phyloP scores from a whole-genome alignment of 2,329 filamentous ascomycete species.

The Fonsecaea erecta region DNA sequence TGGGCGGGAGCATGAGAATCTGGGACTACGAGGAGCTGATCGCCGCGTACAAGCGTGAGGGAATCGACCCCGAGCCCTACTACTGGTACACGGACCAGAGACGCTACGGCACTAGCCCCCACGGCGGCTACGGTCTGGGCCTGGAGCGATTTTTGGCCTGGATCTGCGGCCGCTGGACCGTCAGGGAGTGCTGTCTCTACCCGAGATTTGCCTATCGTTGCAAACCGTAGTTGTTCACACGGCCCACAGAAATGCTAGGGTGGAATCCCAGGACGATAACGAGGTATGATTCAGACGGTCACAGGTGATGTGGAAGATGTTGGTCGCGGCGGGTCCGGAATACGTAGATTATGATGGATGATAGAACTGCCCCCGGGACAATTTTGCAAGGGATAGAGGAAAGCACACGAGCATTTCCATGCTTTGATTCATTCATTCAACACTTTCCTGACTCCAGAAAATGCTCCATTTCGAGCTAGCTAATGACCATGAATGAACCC shows the following conservation, averaged over 20 bases:
- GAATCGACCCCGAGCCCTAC: constrained; percentile 81
- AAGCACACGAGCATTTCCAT: constrained; percentile 3
- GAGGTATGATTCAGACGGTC: not conserved
- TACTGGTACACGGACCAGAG: constrained; percentile 99
- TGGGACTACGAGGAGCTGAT: constrained; percentile 87
- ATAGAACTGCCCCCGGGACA: not conserved
- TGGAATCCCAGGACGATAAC: not conserved
- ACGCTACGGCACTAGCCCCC: constrained; percentile 89
- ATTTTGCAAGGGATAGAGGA: not conserved
- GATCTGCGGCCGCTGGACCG: constrained; percentile 69
- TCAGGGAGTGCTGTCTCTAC: constrained; percentile 62
- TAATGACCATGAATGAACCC: not conserved
- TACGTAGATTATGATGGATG: not conserved
- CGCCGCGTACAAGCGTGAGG: constrained; percentile 83
- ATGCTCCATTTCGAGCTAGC: not conserved
- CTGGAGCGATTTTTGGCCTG: constrained; percentile 78
- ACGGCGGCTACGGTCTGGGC: constrained; percentile 91
- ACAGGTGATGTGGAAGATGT: not conserved
- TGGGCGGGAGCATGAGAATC: constrained; percentile 96
- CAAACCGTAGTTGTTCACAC: constrained; percentile 46
- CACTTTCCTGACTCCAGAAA: not conserved
- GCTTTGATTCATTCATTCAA: not conserved
- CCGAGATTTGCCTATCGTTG: constrained; percentile 57
- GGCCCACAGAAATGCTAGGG: not conserved
- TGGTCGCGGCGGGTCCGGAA: not conserved